A percentile compares a stretch with the other conserved stretches of the same genome.
Evolutionary conservation across 2,329 filamentous ascomycete genomes (phyloP).

Genomic region (Exophiala oligosperma): DNA sequence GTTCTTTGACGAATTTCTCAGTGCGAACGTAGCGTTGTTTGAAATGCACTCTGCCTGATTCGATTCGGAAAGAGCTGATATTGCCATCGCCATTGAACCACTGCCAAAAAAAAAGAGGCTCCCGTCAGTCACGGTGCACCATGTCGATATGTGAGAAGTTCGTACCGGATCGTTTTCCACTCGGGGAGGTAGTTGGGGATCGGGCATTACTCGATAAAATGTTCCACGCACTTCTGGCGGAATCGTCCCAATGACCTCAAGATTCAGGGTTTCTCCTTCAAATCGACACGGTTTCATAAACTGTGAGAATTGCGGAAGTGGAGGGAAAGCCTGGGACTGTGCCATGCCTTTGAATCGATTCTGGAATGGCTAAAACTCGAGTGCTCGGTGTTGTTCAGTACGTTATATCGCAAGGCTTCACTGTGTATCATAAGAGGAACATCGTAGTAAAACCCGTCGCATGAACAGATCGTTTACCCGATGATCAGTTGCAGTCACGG

Average conservation of each 20-base stretch:
- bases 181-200: slow-evolving; percentile 41
- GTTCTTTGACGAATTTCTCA: slow-evolving; percentile 42
- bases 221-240: slow-evolving; percentile 49
- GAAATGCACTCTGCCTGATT: slow-evolving; percentile 36
- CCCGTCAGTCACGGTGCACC: too few species aligned
- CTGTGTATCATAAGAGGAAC: too few species aligned
- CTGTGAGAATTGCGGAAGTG: slow-evolving; percentile 7
- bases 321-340: background rate
- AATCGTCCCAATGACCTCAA: slow-evolving; percentile 46
- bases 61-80: slow-evolving; percentile 40
- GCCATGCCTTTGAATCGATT: too few species aligned
- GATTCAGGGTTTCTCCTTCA: slow-evolving; percentile 43
- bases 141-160: too few species aligned
- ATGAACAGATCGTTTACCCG: too few species aligned
- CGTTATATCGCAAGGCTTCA: too few species aligned
- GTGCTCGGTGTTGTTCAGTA: too few species aligned
- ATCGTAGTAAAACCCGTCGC: too few species aligned
- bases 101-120: slow-evolving; percentile 11
- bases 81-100: slow-evolving; percentile 45
- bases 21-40: slow-evolving; percentile 43
- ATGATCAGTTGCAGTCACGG: too few species aligned
- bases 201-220: slow-evolving; percentile 54
- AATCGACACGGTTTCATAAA: slow-evolving; percentile 39
- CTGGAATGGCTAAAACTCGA: too few species aligned
- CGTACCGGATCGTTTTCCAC: slow-evolving; percentile 33